These are phyloP conservation scores for Ceratobasidium sp. DNA, from an alignment of 1,284 basidiomycete genomes.

Conservation along the genomic window DNA sequence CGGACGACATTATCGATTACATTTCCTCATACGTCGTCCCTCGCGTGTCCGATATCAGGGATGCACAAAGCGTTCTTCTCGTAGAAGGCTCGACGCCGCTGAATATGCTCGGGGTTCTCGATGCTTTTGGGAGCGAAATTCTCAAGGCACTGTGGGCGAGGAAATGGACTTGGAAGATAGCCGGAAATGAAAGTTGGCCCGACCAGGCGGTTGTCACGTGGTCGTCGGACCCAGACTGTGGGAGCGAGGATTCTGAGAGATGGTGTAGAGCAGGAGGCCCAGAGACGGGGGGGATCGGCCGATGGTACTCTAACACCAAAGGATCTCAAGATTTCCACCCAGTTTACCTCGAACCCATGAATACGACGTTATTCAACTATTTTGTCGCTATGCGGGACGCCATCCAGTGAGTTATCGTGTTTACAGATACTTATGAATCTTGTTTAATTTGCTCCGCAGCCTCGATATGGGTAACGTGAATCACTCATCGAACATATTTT, in stretches of 20 bases:
- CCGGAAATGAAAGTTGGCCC: conserved; percentile 33
- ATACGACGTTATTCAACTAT: conserved; percentile 42
- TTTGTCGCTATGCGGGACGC: conserved; percentile 36
- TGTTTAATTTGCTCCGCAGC: not conserved
- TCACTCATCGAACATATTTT: conserved; percentile 24
- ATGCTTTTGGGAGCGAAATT: conserved; percentile 37
- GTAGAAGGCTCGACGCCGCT: conserved; percentile 9
- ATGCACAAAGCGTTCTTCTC: conserved; percentile 19
- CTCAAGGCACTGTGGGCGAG: conserved; percentile 39
- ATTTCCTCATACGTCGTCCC: conserved; percentile 41
- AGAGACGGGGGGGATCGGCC: conserved; percentile 23
- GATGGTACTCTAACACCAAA: conserved; percentile 37
- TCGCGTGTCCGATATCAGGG: conserved; percentile 12
- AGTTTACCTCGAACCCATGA: conserved; percentile 24
- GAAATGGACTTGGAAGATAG: conserved; percentile 39
- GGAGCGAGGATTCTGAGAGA: not conserved
- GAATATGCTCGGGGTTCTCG: conserved; percentile 39
- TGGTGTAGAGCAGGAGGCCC: not conserved
- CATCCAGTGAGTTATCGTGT: conserved; percentile 14
- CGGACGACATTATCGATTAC: conserved; percentile 41
- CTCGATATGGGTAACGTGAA: conserved; percentile 41
- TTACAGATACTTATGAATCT: not conserved
- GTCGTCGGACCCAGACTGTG: conserved; percentile 7
- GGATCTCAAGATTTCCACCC: conserved; percentile 33
- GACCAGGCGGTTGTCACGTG: conserved; percentile 42